These are phyloP conservation scores for Bruguiera hainesii DNA, from an alignment of 441 rosid species.

Conservation along the genomic window DNA sequence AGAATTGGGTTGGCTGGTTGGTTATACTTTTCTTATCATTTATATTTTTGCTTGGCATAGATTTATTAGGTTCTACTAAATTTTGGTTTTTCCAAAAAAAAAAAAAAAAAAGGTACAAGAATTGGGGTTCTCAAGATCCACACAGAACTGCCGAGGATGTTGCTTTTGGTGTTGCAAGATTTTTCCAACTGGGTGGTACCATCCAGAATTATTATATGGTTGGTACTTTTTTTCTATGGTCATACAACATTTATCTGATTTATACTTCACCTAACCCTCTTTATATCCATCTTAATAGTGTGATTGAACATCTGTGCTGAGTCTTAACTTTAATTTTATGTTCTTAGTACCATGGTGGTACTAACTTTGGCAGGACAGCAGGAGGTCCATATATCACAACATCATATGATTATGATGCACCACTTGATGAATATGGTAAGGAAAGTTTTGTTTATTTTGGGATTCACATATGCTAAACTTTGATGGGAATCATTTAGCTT, in stretches of 20 bases:
- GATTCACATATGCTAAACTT: not conserved
- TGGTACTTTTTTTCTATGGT: not conserved
- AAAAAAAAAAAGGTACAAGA: conserved; percentile 43
- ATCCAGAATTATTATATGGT: conserved; percentile 82
- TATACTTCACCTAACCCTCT: not conserved
- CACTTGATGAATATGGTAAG: conserved; percentile 68
- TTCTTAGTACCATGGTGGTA: conserved; percentile 74
- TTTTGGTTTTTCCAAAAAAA: not conserved
- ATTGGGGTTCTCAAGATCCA: conserved; percentile 59
- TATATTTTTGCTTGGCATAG: not conserved
- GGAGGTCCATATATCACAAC: conserved; percentile 79
- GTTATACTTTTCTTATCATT: not conserved
- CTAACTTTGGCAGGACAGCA: conserved; percentile 64
- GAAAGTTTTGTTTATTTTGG: not conserved
- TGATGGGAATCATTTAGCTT: too few relatives aligned
- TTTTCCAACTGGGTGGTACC: conserved; percentile 61
- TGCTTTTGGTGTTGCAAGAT: conserved; percentile 62
- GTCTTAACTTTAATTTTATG: not conserved
- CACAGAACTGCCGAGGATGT: conserved; percentile 62
- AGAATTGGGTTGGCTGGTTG: conserved; percentile 68
- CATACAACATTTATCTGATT: not conserved
- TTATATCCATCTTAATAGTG: too few relatives aligned
- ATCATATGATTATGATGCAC: conserved; percentile 66
- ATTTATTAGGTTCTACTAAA: too few relatives aligned
- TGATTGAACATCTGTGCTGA: too few relatives aligned